Base-by-base conservation (phyloP, 805 yeast species). In the Ogataea ramenticola region DNA sequence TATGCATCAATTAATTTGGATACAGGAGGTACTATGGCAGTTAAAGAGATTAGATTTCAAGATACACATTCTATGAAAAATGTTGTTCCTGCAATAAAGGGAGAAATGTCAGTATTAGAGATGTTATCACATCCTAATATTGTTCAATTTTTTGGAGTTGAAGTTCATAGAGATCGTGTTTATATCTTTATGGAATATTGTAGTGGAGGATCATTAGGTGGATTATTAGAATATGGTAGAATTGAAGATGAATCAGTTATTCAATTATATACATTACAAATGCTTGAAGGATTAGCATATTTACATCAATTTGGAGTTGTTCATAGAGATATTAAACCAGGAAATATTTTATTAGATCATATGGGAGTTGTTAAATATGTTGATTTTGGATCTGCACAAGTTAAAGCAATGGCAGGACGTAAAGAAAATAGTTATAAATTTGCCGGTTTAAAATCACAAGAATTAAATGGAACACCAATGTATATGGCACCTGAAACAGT, bases 401-500 rank as follows among this genome's bases (percentile, higher is more conserved):
- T 90, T 11, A 78, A 81, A 49, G 86, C 86, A 1, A 78, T 30
- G 5, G 33, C 36, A 15, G 17, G 21, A 15, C 19, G 17, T n/a
- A 15, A 33, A 7, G 21, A 24, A 37, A 49, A 46, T 35, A 45
- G 52, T 4, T 47, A 53, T 29, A 39, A 53, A 12, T 54, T 51
- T 26, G 43, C 57, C 4, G 56, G 55, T 10, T 48, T 55, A 29
- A 58, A 56, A 40, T 54, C 61, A 4, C 58, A 59, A 44, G 58
- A 55, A 14, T 73, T 85, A 70, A 81, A 95, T 2, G 99, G 99
- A 34, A 93, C 99, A 0, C 98, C 98, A 15, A 93, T 91, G 97
- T 93, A 93, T 65, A 91, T 93, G 98, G 88, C 98, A 0, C 99
- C 99, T 0, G 99, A 93, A 57, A 86, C 87, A 0, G 87, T 93